Percentiles rank a stretch among this genome's conserved stretches.
phyloP scores from a whole-genome alignment of 177 flowering plant genomes.

The Vitis hybrid region DNA sequence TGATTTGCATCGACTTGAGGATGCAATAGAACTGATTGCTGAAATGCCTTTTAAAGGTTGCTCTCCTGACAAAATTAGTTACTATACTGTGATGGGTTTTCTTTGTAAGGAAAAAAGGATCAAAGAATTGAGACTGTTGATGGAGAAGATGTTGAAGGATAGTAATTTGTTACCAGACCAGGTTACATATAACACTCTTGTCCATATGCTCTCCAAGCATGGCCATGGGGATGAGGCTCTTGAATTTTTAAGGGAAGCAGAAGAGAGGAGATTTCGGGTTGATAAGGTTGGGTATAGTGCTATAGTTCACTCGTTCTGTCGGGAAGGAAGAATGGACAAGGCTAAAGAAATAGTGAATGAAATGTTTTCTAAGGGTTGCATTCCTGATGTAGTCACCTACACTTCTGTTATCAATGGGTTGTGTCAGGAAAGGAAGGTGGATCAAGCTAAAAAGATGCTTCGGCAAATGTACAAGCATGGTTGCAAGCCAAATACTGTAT shows the following conservation, averaged over 20 bases:
- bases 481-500: slow-evolving; percentile 80
- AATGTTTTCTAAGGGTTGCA: slow-evolving; percentile 69
- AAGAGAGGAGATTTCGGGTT: slow-evolving; percentile 58
- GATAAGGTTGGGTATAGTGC: slow-evolving; percentile 88
- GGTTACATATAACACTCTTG: slow-evolving; percentile 66
- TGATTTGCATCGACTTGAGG: slow-evolving; percentile 52
- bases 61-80: slow-evolving; percentile 84
- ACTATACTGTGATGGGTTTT: slow-evolving; percentile 71
- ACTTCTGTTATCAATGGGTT: slow-evolving; percentile 75
- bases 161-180: slow-evolving; percentile 64
- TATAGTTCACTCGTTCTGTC: slow-evolving; percentile 64
- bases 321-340: slow-evolving; percentile 53
- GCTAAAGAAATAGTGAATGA: slow-evolving; percentile 75
- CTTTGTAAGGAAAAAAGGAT: slow-evolving; percentile 72
- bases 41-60: slow-evolving; percentile 76
- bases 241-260: slow-evolving; percentile 67
- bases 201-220: slow-evolving; percentile 79
- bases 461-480: slow-evolving; percentile 76
- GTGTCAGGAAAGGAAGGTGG: slow-evolving; percentile 63
- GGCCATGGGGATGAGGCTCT: slow-evolving; percentile 76
- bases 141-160: slow-evolving; percentile 66
- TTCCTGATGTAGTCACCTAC: slow-evolving; percentile 92
- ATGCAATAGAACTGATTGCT: slow-evolving; percentile 61
- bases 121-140: slow-evolving; percentile 63
- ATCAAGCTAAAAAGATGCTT: slow-evolving; percentile 79